Percentiles rank a stretch among this genome's conserved stretches.
Conservation (phyloP, 1,139 yeast genomes). For the Hyphopichia khmerensis region DNA sequence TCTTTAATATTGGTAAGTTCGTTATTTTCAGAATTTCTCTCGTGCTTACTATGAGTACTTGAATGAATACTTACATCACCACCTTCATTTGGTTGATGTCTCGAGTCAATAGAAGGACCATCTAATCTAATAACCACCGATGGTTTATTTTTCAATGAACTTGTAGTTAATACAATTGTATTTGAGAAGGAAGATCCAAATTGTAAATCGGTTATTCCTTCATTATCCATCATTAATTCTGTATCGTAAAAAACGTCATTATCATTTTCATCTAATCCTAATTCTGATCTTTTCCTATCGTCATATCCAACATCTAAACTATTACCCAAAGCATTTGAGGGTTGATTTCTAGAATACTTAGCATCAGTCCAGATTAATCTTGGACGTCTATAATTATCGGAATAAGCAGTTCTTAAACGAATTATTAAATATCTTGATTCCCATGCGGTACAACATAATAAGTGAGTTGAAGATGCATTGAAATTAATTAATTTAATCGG, state of each 20-base stretch:
- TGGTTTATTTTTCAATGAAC: constrained; percentile 37
- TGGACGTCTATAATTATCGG: constrained; percentile 52
- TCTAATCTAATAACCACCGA: constrained; percentile 36
- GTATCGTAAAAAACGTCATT: constrained; percentile 21
- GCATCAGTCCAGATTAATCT: constrained; percentile 52
- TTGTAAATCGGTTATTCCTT: constrained; percentile 83
- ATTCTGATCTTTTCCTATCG: constrained; percentile 5
- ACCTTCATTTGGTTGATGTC: constrained; percentile 6
- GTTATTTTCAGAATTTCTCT: constrained; percentile 1
- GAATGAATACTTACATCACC: constrained; percentile 9
- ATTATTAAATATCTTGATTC: constrained; percentile 80
- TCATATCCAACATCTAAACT: background rate
- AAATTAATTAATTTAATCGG: constrained; percentile 75
- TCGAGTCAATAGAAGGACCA: constrained; percentile 33
- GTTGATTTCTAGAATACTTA: constrained; percentile 10
- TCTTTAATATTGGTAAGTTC: constrained; percentile 26
- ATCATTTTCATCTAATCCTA: constrained; percentile 13
- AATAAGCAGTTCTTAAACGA: constrained; percentile 46
- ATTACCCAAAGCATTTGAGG: constrained; percentile 2
- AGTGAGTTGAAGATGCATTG: constrained; percentile 65
- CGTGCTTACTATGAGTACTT: constrained; percentile 1
- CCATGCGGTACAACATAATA: constrained; percentile 81
- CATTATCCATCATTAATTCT: constrained; percentile 61
- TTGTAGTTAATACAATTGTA: constrained; percentile 36
- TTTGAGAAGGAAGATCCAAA: constrained; percentile 45